Percentiles rank a stretch among this genome's conserved stretches.
Conservation (phyloP, 2,329 filamentous ascomycete genomes). For the Trichoderma polysporum region DNA sequence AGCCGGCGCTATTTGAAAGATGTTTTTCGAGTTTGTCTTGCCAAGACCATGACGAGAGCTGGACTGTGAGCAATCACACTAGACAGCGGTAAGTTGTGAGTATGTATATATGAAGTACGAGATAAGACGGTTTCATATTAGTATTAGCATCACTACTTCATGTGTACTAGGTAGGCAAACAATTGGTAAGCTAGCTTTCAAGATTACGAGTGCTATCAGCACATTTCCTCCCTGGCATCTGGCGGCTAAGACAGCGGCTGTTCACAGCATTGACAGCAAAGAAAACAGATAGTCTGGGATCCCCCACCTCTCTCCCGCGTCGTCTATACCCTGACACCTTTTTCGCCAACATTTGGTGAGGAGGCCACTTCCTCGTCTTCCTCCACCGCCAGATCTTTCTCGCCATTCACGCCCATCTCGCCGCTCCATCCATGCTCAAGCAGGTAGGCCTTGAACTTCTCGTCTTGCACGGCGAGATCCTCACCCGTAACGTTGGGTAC, state of each 20-base stretch:
- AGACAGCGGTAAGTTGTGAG: neutral
- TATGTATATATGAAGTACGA: neutral
- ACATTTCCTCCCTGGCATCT: no score
- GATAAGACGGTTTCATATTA: neutral
- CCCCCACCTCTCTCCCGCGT: neutral
- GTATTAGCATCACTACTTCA: neutral
- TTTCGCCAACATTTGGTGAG: slow-evolving; percentile 17
- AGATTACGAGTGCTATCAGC: no score
- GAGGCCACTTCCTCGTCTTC: slow-evolving; percentile 13
- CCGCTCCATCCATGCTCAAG: slow-evolving; percentile 47
- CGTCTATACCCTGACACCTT: slow-evolving; percentile 24
- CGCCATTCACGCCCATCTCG: slow-evolving; percentile 38
- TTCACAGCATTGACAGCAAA: neutral
- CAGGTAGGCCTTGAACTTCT: slow-evolving; percentile 45
- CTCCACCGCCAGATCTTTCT: slow-evolving; percentile 25
- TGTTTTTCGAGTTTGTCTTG: neutral
- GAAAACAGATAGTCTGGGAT: neutral
- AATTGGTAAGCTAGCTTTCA: neutral
- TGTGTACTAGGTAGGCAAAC: neutral
- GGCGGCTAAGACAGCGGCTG: neutral
- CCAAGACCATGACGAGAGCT: neutral
- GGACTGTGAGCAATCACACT: neutral
- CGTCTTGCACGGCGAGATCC: slow-evolving; percentile 44
- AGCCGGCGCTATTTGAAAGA: neutral
- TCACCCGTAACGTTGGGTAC: slow-evolving; percentile 46